phyloP scores from a whole-genome alignment of 345 rosid genomes.

The Populus nigra region DNA sequence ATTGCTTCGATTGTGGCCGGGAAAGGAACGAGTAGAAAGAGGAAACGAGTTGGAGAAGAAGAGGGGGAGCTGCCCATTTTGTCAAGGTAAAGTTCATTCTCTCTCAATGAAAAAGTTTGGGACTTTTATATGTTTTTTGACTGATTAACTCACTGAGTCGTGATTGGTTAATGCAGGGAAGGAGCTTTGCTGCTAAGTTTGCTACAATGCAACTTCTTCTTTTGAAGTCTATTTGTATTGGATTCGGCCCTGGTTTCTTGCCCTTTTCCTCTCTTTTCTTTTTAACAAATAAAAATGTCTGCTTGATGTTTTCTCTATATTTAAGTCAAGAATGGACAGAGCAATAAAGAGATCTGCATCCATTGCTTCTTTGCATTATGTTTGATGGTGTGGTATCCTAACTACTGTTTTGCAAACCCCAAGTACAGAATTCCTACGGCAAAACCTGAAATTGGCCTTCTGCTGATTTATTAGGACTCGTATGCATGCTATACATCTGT shows the following conservation, averaged over 20 bases:
- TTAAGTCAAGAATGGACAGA: not conserved
- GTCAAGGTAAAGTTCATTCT: constrained; percentile 19
- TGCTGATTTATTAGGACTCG: not conserved
- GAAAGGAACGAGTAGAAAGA: constrained; percentile 30
- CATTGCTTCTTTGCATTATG: not conserved
- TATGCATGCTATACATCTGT: not conserved
- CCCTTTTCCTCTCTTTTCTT: not conserved
- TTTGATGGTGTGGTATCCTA: not conserved
- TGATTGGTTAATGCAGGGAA: constrained; percentile 29
- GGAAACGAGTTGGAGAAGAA: constrained; percentile 45
- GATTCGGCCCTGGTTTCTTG: not conserved
- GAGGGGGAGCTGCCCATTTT: constrained; percentile 18
- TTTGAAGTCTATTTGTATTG: constrained; percentile 6
- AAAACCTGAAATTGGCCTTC: not conserved
- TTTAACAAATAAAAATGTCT: not conserved
- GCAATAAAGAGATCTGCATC: not conserved
- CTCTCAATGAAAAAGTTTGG: not conserved
- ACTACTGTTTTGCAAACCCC: not conserved
- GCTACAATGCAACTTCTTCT: constrained; percentile 39
- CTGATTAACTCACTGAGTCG: not conserved
- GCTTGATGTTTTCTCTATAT: not conserved
- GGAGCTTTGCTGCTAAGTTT: constrained; percentile 38
- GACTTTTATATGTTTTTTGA: not conserved
- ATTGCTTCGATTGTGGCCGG: constrained; percentile 34
- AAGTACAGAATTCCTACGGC: not conserved